phyloP scores from a whole-genome alignment of 805 yeast species.

The Yarrowia divulgata region DNA sequence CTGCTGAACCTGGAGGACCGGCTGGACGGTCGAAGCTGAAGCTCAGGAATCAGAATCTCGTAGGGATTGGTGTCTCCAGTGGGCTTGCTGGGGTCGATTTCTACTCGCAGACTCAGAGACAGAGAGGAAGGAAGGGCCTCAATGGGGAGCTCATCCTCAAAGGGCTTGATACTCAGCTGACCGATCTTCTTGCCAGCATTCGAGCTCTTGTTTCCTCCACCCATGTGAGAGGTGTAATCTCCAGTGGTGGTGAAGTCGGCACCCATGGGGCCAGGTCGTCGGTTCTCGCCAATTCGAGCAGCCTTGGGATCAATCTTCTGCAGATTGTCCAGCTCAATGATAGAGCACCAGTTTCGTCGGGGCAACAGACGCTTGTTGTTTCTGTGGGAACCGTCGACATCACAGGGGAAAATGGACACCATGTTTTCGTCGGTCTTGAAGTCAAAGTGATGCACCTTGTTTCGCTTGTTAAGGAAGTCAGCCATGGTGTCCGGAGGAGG shows the following conservation, averaged over 20 bases:
- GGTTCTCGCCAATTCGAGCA: conserved; percentile 32
- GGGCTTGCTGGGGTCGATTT: conserved; percentile 59
- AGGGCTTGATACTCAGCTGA: conserved; percentile 40
- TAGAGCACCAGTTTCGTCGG: conserved; percentile 63
- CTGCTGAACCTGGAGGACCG: conserved; percentile 3
- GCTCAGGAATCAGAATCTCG: conserved; percentile 70
- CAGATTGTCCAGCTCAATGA: conserved; percentile 43
- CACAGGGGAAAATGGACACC: conserved; percentile 70
- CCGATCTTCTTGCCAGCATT: conserved; percentile 28
- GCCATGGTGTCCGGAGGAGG: conserved; percentile 95
- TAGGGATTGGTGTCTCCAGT: conserved; percentile 67
- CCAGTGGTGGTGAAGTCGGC: conserved; percentile 13
- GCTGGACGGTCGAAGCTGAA: conserved; percentile 22
- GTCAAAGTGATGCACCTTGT: conserved; percentile 72
- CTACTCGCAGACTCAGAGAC: conserved; percentile 76
- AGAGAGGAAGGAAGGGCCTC: conserved; percentile 58
- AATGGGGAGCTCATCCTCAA: conserved; percentile 60
- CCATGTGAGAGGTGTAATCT: conserved; percentile 12
- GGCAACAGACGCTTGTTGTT: conserved; percentile 62
- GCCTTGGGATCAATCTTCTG: conserved; percentile 25
- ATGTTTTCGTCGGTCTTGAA: conserved; percentile 76
- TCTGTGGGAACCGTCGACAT: conserved; percentile 61
- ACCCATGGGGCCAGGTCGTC: conserved; percentile 38
- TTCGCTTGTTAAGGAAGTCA: conserved; percentile 68
- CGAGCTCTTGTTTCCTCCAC: conserved; percentile 20